phyloP scores from a whole-genome alignment of 2,329 filamentous ascomycete genomes.

The Fusarium nematophilum region DNA sequence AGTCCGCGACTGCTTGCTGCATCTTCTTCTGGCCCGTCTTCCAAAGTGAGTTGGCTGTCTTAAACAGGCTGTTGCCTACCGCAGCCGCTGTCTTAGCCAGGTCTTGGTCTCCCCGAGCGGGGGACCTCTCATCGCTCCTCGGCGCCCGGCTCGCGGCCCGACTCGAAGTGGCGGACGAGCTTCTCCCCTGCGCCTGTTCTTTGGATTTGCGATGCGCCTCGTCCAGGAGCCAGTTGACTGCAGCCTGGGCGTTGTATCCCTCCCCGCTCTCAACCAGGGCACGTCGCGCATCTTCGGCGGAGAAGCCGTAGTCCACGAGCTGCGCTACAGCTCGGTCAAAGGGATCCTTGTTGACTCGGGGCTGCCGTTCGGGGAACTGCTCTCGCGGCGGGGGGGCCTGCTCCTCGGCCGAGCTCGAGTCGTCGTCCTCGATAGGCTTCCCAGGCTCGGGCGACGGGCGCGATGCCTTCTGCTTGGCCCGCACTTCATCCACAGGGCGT shows the following conservation, averaged over 20 bases:
- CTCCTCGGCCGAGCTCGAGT: slow-evolving; percentile 61
- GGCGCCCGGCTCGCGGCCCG: slow-evolving; percentile 32
- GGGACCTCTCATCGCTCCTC: slow-evolving; percentile 64
- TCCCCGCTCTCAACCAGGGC: slow-evolving; percentile 84
- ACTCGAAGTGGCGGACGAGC: slow-evolving; percentile 55
- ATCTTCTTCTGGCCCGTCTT: slow-evolving; percentile 94
- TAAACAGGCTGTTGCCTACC: slow-evolving; percentile 85
- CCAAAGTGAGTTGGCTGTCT: slow-evolving; percentile 95
- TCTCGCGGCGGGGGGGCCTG: slow-evolving; percentile 35
- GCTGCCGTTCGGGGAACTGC: slow-evolving; percentile 37
- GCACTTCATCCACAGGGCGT: slow-evolving; percentile 73
- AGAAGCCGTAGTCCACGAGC: slow-evolving; percentile 94
- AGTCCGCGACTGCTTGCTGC: slow-evolving; percentile 90
- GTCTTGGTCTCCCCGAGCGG: slow-evolving; percentile 72
- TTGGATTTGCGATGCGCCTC: slow-evolving; percentile 89
- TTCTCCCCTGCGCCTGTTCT: slow-evolving; percentile 71
- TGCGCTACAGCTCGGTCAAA: slow-evolving; percentile 87
- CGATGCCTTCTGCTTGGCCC: slow-evolving; percentile 56
- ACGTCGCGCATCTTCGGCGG: slow-evolving; percentile 81
- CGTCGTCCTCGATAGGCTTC: slow-evolving; percentile 65
- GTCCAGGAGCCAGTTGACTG: slow-evolving; percentile 89
- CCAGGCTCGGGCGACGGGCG: slow-evolving; percentile 61
- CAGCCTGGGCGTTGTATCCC: slow-evolving; percentile 83
- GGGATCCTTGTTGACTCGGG: slow-evolving; percentile 48
- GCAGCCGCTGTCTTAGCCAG: slow-evolving; percentile 84